A percentile compares a stretch with the other conserved stretches of the same genome.
These are phyloP conservation scores for Pleurotus platypus DNA, from an alignment of 768 basidiomycete genomes.

Conservation along the genomic window DNA sequence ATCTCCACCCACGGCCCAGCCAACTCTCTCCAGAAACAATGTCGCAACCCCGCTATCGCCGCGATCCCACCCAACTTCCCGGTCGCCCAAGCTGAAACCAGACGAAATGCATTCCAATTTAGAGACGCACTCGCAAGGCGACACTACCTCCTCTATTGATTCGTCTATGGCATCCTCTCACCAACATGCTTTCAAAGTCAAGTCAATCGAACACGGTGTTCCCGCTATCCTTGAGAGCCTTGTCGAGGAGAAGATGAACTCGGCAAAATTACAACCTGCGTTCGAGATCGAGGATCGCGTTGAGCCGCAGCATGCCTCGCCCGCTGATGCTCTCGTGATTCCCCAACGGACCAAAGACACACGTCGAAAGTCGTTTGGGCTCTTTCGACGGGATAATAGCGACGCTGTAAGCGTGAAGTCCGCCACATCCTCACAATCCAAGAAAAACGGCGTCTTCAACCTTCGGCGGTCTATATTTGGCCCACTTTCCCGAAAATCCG, in stretches of 20 bases:
- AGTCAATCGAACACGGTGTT: slow-evolving; percentile 11
- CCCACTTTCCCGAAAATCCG: slow-evolving; percentile 22
- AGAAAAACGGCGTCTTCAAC: slow-evolving; percentile 27
- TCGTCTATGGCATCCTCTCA: slow-evolving; percentile 15
- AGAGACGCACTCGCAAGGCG: slow-evolving; percentile 24
- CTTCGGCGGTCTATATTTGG: slow-evolving; percentile 43
- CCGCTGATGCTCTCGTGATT: not conserved
- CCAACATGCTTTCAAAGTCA: slow-evolving; percentile 12
- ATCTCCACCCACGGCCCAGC: slow-evolving; percentile 8
- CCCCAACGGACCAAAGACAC: not conserved
- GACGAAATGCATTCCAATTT: not conserved
- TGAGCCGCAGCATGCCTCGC: not conserved
- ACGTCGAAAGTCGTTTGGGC: not conserved
- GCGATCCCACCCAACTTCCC: not conserved
- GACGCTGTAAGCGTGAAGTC: not conserved
- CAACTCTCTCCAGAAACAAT: too few relatives aligned
- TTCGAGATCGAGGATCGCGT: not conserved
- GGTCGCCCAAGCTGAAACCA: slow-evolving; percentile 1
- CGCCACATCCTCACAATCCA: not conserved
- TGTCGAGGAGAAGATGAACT: slow-evolving; percentile 5
- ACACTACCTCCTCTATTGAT: slow-evolving; percentile 16
- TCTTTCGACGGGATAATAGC: slow-evolving; percentile 4
- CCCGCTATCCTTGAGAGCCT: slow-evolving; percentile 19
- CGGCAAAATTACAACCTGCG: not conserved
- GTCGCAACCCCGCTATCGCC: too few relatives aligned